phyloP scores from a whole-genome alignment of 495 filamentous ascomycete species.

The Podospora conica region DNA sequence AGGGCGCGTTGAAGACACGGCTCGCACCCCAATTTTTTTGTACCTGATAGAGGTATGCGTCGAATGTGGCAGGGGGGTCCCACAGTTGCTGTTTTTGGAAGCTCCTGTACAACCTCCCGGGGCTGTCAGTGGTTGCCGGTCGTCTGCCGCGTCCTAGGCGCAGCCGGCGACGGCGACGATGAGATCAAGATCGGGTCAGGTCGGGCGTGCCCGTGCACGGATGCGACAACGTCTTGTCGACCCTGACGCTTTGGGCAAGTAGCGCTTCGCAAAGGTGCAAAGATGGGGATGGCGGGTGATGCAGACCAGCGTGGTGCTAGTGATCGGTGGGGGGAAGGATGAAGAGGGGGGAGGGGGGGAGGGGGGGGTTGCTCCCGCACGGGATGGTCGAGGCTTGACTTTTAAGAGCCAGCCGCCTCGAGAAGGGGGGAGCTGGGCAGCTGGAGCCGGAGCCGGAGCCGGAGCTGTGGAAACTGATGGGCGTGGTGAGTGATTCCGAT shows the following conservation, averaged over 20 bases:
- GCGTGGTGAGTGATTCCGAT: conserved; percentile 4
- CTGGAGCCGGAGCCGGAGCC: conserved; percentile 5
- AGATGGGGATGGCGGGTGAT: neutral
- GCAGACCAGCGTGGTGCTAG: conserved; percentile 4
- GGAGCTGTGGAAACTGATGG: neutral
- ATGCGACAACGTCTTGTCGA: conserved; percentile 8
- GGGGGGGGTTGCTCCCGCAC: conserved; percentile 6
- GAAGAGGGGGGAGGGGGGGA: neutral
- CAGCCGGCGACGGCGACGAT: conserved; percentile 19
- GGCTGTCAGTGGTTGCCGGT: conserved; percentile 18
- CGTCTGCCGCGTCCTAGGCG: conserved; percentile 10
- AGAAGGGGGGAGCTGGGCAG: conserved; percentile 2
- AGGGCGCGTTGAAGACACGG: conserved; percentile 27
- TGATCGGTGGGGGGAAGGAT: conserved; percentile 3
- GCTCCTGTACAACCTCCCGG: conserved; percentile 29
- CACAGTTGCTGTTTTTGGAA: conserved; percentile 36
- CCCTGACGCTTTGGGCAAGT: conserved; percentile 10
- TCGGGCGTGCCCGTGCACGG: conserved; percentile 14
- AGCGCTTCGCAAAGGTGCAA: conserved; percentile 5
- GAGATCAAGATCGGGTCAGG: conserved; percentile 24
- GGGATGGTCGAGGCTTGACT: conserved; percentile 12
- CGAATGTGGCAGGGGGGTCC: conserved; percentile 25
- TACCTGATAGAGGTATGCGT: conserved; percentile 26
- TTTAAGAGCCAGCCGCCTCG: conserved; percentile 8
- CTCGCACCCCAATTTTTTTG: conserved; percentile 30